A percentile compares a stretch with the other conserved stretches of the same genome.
Conservation (phyloP, 1,284 basidiomycete genomes). For the Papiliotrema flavescens region DNA sequence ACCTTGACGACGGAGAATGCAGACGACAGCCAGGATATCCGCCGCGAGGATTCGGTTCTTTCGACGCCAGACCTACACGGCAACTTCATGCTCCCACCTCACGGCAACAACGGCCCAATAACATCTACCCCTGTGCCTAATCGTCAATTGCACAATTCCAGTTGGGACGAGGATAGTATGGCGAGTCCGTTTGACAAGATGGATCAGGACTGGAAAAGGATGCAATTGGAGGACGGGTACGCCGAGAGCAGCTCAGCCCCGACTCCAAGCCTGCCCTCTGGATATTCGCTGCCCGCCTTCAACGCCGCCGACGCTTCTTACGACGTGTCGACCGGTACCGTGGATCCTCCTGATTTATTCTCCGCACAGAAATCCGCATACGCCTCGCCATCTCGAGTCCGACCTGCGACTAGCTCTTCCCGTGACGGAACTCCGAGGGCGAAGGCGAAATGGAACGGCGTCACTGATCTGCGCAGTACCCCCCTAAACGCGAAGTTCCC, state of each 20-base stretch:
- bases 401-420: too few relatives aligned
- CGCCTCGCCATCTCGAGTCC: not conserved
- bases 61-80: slow-evolving; percentile 4
- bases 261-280: slow-evolving; percentile 36
- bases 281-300: slow-evolving; percentile 30
- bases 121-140: slow-evolving; percentile 36
- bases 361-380: not conserved
- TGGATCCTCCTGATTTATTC: slow-evolving; percentile 5
- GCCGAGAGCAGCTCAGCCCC: slow-evolving; percentile 21
- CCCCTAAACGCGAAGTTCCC: slow-evolving; percentile 52
- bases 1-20: slow-evolving; percentile 11
- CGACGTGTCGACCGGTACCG: slow-evolving; percentile 17
- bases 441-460: slow-evolving; percentile 60
- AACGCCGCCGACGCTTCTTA: not conserved
- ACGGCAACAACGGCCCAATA: not conserved
- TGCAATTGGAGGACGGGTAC: slow-evolving; percentile 39
- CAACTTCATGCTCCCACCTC: not conserved
- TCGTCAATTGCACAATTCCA: slow-evolving; percentile 23
- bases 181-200: slow-evolving; percentile 72
- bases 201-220: slow-evolving; percentile 60
- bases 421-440: slow-evolving; percentile 20
- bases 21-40: slow-evolving; percentile 3
- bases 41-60: not conserved
- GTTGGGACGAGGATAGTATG: slow-evolving; percentile 61
- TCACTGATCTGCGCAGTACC: slow-evolving; percentile 68